phyloP scores from a whole-genome alignment of 1,284 basidiomycete species.

The Rhodotorula sp. region DNA sequence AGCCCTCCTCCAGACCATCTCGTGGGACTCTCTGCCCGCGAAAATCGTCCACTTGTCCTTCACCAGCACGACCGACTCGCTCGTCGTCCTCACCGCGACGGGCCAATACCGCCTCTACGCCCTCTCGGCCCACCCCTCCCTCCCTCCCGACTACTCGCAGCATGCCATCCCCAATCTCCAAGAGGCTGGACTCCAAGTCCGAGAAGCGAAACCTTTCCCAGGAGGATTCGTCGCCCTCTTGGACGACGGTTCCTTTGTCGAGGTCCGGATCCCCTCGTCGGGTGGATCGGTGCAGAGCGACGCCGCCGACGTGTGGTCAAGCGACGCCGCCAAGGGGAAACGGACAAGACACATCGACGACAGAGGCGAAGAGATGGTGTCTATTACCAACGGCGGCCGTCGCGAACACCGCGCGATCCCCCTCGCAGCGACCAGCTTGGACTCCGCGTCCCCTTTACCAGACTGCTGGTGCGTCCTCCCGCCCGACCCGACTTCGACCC shows the following conservation, averaged over 20 bases:
- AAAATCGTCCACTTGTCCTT: constrained; percentile 75
- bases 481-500: constrained; percentile 76
- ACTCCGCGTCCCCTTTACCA: constrained; percentile 59
- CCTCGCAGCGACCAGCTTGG: constrained; percentile 57
- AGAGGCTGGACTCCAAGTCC: constrained; percentile 67
- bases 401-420: constrained; percentile 24
- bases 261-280: constrained; percentile 66
- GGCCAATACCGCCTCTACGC: constrained; percentile 88
- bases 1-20: constrained; percentile 49
- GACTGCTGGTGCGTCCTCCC: constrained; percentile 80
- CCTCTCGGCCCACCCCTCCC: constrained; percentile 58
- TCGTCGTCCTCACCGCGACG: constrained; percentile 86
- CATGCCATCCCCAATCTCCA: constrained; percentile 76
- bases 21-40: constrained; percentile 67
- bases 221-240: constrained; percentile 78
- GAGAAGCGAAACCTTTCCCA: constrained; percentile 80
- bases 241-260: constrained; percentile 69
- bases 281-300: background rate
- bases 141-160: constrained; percentile 79
- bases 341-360: background rate
- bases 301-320: background rate
- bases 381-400: background rate
- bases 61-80: constrained; percentile 52
- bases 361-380: background rate
- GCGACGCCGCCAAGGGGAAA: background rate